Base-by-base conservation (phyloP, 129 eudicot species). In the Arctium minus region DNA sequence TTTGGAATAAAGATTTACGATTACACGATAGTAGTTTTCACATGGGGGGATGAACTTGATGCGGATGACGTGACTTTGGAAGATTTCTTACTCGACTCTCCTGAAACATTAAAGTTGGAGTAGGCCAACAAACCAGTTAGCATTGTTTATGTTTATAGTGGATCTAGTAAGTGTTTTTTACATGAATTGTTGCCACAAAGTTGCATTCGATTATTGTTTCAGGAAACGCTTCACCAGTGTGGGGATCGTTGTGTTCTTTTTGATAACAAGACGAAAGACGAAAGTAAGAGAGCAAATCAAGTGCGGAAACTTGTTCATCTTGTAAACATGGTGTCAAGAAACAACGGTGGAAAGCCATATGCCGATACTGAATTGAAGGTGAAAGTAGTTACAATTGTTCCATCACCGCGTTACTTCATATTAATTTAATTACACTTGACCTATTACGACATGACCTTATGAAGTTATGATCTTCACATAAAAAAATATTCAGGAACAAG, bases 21-120 rank as follows among this genome's bases (percentile, higher is more conserved):
- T 44, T 91, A 89, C 73, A 87, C 87, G 90, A 86, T 91, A 86
- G 87, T 89, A 62, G 93, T 87, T 44, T 95, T 92, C 31, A 95
- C 98, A 22, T 89, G 92, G 22, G 98, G 98, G 1, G 98, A 91
- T 88, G 93, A 83, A 4, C 93, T 82, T 85, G 97, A 95, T 69
- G 88, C 81, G 4, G 86, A 86, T 33, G 88, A 75, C 0, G 83
- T 83, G 77, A 88, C 88, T 50, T 81, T 94, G 44, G 86, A 91
- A 72, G 87, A 81, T 36, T 92, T 89, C 76, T 70, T 94, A 68
- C 82, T 84, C 65, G 72, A 82, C 12, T 71, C 87, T 75, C 83
- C 93, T 5, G 80, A 88, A 62, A 70, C 88, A 29, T 82, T 89
- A 48, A 71, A 77, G 92, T 89, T 89, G 36, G 13, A 10, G 62